These are phyloP conservation scores for Guyanaporus albipodus DNA, from an alignment of 768 basidiomycete genomes.

Conservation along the genomic window DNA sequence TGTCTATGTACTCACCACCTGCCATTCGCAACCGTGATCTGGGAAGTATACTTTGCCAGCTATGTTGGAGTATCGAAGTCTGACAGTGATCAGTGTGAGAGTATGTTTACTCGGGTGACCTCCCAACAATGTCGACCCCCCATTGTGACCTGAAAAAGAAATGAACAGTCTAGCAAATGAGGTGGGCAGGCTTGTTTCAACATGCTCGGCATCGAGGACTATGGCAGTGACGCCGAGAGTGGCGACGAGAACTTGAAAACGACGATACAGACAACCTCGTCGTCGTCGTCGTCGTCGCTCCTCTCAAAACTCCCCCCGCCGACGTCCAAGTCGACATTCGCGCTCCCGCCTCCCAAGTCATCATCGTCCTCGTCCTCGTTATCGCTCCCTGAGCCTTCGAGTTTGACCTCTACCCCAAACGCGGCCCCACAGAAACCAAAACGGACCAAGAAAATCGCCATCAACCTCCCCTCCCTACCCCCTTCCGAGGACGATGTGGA, in stretches of 20 bases:
- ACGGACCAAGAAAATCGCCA: slow-evolving; percentile 43
- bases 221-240: slow-evolving; percentile 68
- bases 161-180: too few relatives aligned
- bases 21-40: too few relatives aligned
- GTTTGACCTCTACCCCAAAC: background rate
- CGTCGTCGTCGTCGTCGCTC: slow-evolving; percentile 9
- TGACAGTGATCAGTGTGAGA: too few relatives aligned
- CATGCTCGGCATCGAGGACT: slow-evolving; percentile 77
- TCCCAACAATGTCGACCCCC: slow-evolving; percentile 1
- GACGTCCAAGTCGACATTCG: slow-evolving; percentile 31
- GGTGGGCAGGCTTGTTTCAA: too few relatives aligned
- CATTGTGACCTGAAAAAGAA: background rate
- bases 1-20: too few relatives aligned
- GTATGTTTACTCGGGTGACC: too few relatives aligned
- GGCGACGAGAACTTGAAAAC: slow-evolving; percentile 38
- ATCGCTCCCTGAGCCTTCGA: slow-evolving; percentile 26
- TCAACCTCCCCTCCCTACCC: slow-evolving; percentile 27
- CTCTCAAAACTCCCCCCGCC: slow-evolving; percentile 23
- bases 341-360: slow-evolving; percentile 35
- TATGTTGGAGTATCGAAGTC: too few relatives aligned
- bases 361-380: slow-evolving; percentile 25
- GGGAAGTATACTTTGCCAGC: too few relatives aligned
- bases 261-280: slow-evolving; percentile 5
- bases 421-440: slow-evolving; percentile 35
- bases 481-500: slow-evolving; percentile 40